Percentiles rank a stretch among this genome's conserved stretches.
Evolutionary conservation across 2,329 filamentous ascomycete species (phyloP).

Genomic region (Rhinocladiella mackenziei): DNA sequence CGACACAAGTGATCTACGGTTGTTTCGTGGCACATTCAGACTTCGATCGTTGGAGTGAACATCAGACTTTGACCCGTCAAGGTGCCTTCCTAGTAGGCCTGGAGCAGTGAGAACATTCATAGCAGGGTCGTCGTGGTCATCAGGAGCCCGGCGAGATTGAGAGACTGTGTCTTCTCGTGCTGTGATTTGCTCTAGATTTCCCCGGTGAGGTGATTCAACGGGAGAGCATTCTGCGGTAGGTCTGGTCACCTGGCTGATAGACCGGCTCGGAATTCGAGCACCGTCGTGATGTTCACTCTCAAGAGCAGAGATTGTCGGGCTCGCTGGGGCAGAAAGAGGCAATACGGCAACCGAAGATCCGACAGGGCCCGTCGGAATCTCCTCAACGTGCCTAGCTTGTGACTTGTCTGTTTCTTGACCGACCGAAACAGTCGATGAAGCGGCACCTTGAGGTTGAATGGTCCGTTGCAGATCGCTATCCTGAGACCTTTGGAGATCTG

Average conservation of each 20-base stretch:
- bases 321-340: conserved; percentile 6
- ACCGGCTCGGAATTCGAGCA: conserved; percentile 15
- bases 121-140: neutral
- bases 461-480: conserved; percentile 4
- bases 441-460: conserved; percentile 1
- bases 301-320: conserved; percentile 23
- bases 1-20: conserved; percentile 23
- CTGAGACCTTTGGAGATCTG: conserved; percentile 10
- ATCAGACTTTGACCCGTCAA: conserved; percentile 5
- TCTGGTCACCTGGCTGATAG: conserved; percentile 19
- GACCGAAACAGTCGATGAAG: conserved; percentile 4
- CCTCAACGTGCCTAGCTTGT: neutral
- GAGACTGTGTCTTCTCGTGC: conserved; percentile 1
- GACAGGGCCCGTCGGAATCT: neutral
- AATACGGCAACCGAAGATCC: neutral
- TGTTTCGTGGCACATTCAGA: conserved; percentile 15
- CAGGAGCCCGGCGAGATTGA: neutral
- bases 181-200: conserved; percentile 1
- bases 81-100: conserved; percentile 1
- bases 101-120: conserved; percentile 10
- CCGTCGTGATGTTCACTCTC: conserved; percentile 18
- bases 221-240: conserved; percentile 20
- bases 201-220: conserved; percentile 7
- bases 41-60: conserved; percentile 13
- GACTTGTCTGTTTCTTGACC: neutral